These are phyloP conservation scores for Oenanthe sinensis DNA, from an alignment of 129 eudicot species.

Conservation along the genomic window DNA sequence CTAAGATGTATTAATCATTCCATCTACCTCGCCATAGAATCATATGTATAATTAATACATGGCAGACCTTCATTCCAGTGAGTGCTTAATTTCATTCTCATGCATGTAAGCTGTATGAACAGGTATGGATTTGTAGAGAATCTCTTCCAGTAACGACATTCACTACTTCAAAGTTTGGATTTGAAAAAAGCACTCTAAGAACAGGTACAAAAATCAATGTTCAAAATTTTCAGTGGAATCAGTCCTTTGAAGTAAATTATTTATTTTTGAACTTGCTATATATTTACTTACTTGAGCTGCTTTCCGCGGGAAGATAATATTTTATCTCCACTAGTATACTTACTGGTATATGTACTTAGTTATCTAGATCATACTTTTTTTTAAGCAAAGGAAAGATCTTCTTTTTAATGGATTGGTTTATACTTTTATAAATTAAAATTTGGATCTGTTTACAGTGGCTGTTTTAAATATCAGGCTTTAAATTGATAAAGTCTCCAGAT, in stretches of 20 bases:
- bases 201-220: neutral
- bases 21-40: neutral
- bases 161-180: conserved; percentile 3
- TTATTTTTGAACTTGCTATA: neutral
- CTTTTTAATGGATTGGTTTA: neutral
- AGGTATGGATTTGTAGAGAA: conserved; percentile 6
- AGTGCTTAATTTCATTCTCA: neutral
- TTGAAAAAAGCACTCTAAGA: conserved; percentile 2
- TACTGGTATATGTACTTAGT: neutral
- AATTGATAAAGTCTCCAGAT: neutral
- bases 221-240: neutral
- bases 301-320: neutral
- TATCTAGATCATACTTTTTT: neutral
- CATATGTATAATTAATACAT: neutral
- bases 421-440: neutral
- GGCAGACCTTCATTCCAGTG: neutral
- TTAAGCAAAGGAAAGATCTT: neutral
- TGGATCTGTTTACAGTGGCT: neutral
- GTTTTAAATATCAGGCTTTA: neutral
- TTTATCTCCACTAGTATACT: neutral
- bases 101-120: neutral
- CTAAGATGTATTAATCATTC: neutral
- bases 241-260: neutral
- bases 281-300: neutral
- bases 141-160: conserved; percentile 2